Conservation (phyloP, 2,329 filamentous ascomycete species). For the Pezicula radicicola region DNA sequence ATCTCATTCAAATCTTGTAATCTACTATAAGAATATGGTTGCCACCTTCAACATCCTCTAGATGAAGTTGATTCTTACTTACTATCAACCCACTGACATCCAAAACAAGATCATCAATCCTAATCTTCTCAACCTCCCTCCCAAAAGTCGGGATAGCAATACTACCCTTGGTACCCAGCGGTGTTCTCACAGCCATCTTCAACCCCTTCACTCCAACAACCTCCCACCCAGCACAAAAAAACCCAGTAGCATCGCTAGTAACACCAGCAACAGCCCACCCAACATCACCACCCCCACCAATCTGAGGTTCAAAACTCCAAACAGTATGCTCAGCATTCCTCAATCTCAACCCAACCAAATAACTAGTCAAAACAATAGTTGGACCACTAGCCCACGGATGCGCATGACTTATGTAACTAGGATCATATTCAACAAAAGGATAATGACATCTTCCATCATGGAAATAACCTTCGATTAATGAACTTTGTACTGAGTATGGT, state of each 20-base stretch:
- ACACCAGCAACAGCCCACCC: conserved; percentile 1
- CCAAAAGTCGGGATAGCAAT: too few species aligned
- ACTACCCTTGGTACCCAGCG: not conserved
- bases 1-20: too few species aligned
- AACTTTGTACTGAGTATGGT: conserved; percentile 1
- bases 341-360: conserved; percentile 2
- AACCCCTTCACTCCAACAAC: not conserved
- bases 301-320: conserved; percentile 1
- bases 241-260: not conserved
- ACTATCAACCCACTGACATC: too few species aligned
- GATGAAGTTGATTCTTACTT: too few species aligned
- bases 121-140: too few species aligned
- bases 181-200: conserved; percentile 1
- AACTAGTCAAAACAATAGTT: conserved; percentile 1
- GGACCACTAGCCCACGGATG: not conserved
- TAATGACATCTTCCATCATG: not conserved
- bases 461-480: conserved; percentile 2
- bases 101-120: too few species aligned
- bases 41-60: too few species aligned
- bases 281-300: not conserved
- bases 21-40: too few species aligned
- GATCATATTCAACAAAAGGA: too few species aligned
- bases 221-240: conserved; percentile 2
- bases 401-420: not conserved
- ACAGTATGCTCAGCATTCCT: not conserved